Percentiles rank a stretch among this genome's conserved stretches.
phyloP scores from a whole-genome alignment of 2,329 filamentous ascomycete genomes.

The Penicillium sp. region DNA sequence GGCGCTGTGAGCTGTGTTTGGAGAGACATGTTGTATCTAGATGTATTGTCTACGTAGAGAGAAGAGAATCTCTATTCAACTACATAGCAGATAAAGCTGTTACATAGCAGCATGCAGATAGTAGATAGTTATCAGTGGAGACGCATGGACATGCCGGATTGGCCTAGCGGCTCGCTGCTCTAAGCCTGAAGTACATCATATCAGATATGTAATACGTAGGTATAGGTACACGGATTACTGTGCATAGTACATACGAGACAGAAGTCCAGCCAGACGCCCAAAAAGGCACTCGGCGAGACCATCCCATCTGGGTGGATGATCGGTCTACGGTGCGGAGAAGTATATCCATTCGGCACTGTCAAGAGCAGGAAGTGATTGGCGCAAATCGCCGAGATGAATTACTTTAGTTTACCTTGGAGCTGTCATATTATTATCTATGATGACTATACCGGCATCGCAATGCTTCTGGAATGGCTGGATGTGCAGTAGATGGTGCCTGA shows the following conservation, averaged over 20 bases:
- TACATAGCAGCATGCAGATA: neutral
- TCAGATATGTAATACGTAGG: neutral
- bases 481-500: too few relatives aligned
- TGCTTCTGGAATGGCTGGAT: too few relatives aligned
- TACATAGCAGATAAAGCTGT: too few relatives aligned
- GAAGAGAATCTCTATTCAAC: too few relatives aligned
- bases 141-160: slow-evolving; percentile 9
- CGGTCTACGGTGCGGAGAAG: too few relatives aligned
- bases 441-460: too few relatives aligned
- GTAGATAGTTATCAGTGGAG: slow-evolving; percentile 5
- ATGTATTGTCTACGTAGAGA: neutral
- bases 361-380: neutral
- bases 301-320: too few relatives aligned
- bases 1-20: slow-evolving; percentile 33
- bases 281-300: neutral
- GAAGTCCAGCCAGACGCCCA: neutral
- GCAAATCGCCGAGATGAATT: neutral
- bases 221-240: too few relatives aligned
- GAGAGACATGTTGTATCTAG: neutral
- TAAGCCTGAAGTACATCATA: slow-evolving; percentile 1
- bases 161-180: slow-evolving; percentile 4
- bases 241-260: too few relatives aligned
- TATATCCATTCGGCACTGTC: too few relatives aligned
- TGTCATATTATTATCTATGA: too few relatives aligned
- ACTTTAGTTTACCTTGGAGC: too few relatives aligned